phyloP scores from a whole-genome alignment of 805 yeast species.

The Tetrapisispora phaffii region DNA sequence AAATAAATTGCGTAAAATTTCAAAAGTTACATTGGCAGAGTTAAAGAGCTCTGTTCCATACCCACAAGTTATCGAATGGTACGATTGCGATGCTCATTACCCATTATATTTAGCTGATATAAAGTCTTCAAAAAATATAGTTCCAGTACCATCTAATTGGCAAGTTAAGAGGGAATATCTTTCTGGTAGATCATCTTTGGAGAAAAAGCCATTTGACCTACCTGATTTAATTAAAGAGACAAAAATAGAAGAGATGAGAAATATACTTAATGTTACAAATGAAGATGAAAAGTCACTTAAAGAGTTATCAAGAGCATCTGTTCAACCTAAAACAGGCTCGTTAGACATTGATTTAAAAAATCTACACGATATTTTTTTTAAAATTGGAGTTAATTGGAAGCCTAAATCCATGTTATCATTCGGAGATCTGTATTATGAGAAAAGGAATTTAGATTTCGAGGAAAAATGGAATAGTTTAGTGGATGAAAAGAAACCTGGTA shows the following conservation, averaged over 20 bases:
- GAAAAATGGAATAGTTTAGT: constrained; percentile 27
- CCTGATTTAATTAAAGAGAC: constrained; percentile 74
- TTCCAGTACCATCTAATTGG: constrained; percentile 85
- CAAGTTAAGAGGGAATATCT: constrained; percentile 64
- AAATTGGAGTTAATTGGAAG: constrained; percentile 50
- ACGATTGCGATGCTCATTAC: constrained; percentile 74
- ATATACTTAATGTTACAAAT: constrained; percentile 27
- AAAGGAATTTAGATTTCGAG: constrained; percentile 47
- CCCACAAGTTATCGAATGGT: constrained; percentile 81
- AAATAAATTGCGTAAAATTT: constrained; percentile 41
- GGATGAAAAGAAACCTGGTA: constrained; percentile 53
- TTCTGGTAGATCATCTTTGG: constrained; percentile 53
- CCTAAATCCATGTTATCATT: constrained; percentile 50
- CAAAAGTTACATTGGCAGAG: constrained; percentile 55
- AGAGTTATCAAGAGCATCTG: constrained; percentile 69
- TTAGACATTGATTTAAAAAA: constrained; percentile 79
- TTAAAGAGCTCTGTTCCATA: constrained; percentile 49
- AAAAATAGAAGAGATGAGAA: constrained; percentile 81
- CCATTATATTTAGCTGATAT: constrained; percentile 57
- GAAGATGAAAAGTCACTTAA: constrained; percentile 44
- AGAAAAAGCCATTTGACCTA: constrained; percentile 60
- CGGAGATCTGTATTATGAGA: constrained; percentile 79
- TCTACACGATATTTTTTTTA: constrained; percentile 79
- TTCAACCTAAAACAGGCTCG: constrained; percentile 81
- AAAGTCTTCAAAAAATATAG: constrained; percentile 54